Percentiles rank a stretch among this genome's conserved stretches.
These are phyloP conservation scores for Penicillium steckii DNA, from an alignment of 495 filamentous ascomycete species.

Conservation along the genomic window DNA sequence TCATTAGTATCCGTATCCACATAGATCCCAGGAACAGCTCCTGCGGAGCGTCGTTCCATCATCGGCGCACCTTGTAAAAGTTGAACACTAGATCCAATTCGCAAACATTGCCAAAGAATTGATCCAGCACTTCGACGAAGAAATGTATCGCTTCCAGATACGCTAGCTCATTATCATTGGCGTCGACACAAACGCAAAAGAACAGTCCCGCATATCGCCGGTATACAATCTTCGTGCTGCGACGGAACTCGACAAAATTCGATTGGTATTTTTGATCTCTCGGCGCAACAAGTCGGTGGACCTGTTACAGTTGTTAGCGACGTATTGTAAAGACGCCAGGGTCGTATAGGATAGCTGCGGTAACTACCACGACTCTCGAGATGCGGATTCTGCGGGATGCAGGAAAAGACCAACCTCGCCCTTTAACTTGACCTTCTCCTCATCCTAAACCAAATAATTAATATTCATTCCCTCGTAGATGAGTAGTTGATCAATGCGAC, in stretches of 20 bases:
- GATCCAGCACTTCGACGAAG: slow-evolving; percentile 97
- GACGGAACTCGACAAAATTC: slow-evolving; percentile 91
- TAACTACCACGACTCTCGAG: too few species aligned
- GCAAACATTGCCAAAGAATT: slow-evolving; percentile 98
- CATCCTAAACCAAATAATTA: slow-evolving; percentile 54
- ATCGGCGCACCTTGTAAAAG: slow-evolving; percentile 70
- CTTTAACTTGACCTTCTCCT: slow-evolving; percentile 95
- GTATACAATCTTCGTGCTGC: slow-evolving; percentile 90
- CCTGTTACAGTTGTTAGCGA: too few species aligned
- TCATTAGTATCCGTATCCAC: slow-evolving; percentile 1
- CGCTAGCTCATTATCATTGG: slow-evolving; percentile 97
- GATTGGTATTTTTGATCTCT: slow-evolving; percentile 99
- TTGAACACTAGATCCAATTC: slow-evolving; percentile 99
- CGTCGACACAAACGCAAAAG: slow-evolving; percentile 98
- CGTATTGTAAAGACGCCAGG: too few species aligned
- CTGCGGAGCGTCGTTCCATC: neutral
- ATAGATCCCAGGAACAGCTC: neutral
- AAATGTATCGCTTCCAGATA: slow-evolving; percentile 99
- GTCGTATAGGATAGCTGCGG: too few species aligned
- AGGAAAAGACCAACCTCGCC: slow-evolving; percentile 59
- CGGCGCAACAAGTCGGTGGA: slow-evolving; percentile 95
- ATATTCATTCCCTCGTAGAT: neutral
- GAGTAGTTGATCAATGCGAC: slow-evolving; percentile 14
- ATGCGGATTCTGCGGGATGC: neutral
- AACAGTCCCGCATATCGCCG: slow-evolving; percentile 95